Conservation (phyloP, 2,329 filamentous ascomycete species). For the Aspergillus spinulosporus region DNA sequence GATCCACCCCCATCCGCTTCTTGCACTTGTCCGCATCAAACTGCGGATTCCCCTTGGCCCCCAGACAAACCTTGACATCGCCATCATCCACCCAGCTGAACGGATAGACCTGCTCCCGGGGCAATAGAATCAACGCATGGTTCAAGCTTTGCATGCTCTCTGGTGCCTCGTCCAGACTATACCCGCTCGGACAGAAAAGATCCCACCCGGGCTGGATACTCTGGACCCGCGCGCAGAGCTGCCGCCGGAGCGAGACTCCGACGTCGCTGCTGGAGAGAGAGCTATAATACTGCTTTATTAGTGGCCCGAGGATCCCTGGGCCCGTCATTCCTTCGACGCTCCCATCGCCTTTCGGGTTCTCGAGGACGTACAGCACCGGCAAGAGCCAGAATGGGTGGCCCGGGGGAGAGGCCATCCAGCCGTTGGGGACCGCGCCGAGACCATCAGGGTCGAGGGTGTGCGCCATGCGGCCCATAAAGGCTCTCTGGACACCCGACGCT, state of each 20-base stretch:
- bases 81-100: constrained; percentile 25
- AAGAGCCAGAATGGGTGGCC: constrained; percentile 27
- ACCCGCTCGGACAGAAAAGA: constrained; percentile 15
- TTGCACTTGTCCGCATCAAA: constrained; percentile 25
- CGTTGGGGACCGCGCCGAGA: constrained; percentile 23
- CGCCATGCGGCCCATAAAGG: constrained; percentile 24
- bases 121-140: constrained; percentile 20
- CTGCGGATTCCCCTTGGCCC: constrained; percentile 15
- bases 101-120: constrained; percentile 23
- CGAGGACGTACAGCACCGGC: constrained; percentile 20
- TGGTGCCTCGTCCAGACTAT: neutral
- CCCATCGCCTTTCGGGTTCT: constrained; percentile 23
- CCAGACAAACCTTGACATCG: constrained; percentile 17
- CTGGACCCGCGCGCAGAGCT: constrained; percentile 16
- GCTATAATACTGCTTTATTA: constrained; percentile 20
- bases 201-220: constrained; percentile 14
- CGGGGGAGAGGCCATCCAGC: constrained; percentile 25
- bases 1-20: constrained; percentile 21
- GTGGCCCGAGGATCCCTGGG: constrained; percentile 15
- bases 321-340: constrained; percentile 23
- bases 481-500: constrained; percentile 11
- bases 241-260: constrained; percentile 5
- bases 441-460: constrained; percentile 18
- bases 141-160: neutral
- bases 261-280: neutral